Evolutionary conservation across 164 flowering plant genomes (phyloP).

Genomic region (Aristolochia contorta): DNA sequence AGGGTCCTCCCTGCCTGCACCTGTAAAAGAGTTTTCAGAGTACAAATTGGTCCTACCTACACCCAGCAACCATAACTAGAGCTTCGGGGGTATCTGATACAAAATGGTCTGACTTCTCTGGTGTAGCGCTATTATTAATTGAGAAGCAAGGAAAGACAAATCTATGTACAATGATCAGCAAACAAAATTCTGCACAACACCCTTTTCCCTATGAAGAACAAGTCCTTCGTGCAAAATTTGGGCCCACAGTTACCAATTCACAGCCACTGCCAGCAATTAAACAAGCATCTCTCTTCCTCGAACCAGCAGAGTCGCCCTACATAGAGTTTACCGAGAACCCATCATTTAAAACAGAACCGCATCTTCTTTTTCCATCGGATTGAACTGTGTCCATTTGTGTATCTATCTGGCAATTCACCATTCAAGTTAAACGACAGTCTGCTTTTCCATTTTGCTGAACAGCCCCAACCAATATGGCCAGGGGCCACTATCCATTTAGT

Average conservation of each 20-base stretch:
- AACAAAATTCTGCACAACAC: slow-evolving; percentile 33
- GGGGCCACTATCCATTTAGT: too few species aligned
- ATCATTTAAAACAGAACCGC: slow-evolving; percentile 1
- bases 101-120: background rate
- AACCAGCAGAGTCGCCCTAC: slow-evolving; percentile 3
- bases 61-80: slow-evolving; percentile 1
- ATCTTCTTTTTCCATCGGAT: slow-evolving; percentile 1
- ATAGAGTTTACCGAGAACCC: slow-evolving; percentile 11
- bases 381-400: background rate
- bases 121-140: slow-evolving; percentile 31
- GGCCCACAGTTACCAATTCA: background rate
- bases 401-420: background rate
- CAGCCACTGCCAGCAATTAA: background rate
- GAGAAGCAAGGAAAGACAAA: slow-evolving; percentile 9
- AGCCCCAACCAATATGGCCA: slow-evolving; percentile 10
- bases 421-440: background rate
- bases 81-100: background rate
- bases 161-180: slow-evolving; percentile 44
- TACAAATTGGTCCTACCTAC: background rate
- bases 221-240: background rate
- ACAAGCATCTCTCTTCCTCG: background rate
- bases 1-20: slow-evolving; percentile 5
- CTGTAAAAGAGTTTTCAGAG: slow-evolving; percentile 5
- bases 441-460: slow-evolving; percentile 6
- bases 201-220: slow-evolving; percentile 14